phyloP scores from a whole-genome alignment of 495 filamentous ascomycete genomes.

The Parathielavia appendiculata region DNA sequence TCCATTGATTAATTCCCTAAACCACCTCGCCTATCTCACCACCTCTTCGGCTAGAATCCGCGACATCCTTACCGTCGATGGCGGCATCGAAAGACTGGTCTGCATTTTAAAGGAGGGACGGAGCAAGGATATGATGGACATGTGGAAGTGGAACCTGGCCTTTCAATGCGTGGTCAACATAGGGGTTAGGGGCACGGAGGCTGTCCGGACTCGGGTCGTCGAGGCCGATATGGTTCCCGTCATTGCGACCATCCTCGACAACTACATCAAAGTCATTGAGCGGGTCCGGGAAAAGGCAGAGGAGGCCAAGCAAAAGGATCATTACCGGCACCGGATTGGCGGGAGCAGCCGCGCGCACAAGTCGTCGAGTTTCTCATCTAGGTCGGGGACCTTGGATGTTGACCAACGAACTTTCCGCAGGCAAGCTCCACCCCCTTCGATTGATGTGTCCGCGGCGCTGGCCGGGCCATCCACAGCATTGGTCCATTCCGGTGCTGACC shows the following conservation, averaged over 20 bases:
- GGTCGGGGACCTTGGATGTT: slow-evolving; percentile 42
- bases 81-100: slow-evolving; percentile 90
- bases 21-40: slow-evolving; percentile 95
- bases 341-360: slow-evolving; percentile 42
- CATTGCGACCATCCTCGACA: slow-evolving; percentile 97
- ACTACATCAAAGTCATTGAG: slow-evolving; percentile 94
- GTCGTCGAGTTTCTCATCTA: slow-evolving; percentile 45
- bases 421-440: slow-evolving; percentile 44
- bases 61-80: slow-evolving; percentile 97
- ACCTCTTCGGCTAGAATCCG: slow-evolving; percentile 97
- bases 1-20: slow-evolving; percentile 95
- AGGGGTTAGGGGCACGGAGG: slow-evolving; percentile 90
- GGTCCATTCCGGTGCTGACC: slow-evolving; percentile 41
- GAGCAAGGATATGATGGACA: slow-evolving; percentile 97
- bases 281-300: slow-evolving; percentile 82
- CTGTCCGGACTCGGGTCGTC: slow-evolving; percentile 86
- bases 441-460: slow-evolving; percentile 42
- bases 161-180: slow-evolving; percentile 99
- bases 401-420: slow-evolving; percentile 45
- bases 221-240: slow-evolving; percentile 99
- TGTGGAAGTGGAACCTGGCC: slow-evolving; percentile 99
- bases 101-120: slow-evolving; percentile 96
- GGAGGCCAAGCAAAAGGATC: slow-evolving; percentile 50
- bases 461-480: slow-evolving; percentile 43
- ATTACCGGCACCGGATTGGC: slow-evolving; percentile 42